These are phyloP conservation scores for Phanerochaete sordida DNA, from an alignment of 768 basidiomycete genomes.

Conservation along the genomic window DNA sequence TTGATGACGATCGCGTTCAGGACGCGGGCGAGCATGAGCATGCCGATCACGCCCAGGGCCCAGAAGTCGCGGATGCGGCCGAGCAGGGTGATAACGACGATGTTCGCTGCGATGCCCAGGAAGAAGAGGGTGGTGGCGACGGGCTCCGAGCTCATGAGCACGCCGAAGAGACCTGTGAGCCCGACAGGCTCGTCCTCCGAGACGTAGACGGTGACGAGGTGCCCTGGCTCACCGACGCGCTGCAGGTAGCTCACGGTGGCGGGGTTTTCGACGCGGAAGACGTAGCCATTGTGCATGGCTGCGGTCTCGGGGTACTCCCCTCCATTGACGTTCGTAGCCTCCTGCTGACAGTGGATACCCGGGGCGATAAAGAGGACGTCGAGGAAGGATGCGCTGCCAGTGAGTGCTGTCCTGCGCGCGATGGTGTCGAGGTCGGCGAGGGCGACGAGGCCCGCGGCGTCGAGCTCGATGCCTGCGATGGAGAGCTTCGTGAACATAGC, in stretches of 20 bases:
- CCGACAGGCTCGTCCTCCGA: background rate
- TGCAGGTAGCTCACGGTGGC: slow-evolving; percentile 10
- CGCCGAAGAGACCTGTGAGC: background rate
- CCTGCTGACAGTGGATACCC: slow-evolving; percentile 10
- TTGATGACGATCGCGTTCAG: slow-evolving; percentile 7
- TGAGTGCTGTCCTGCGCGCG: slow-evolving; percentile 6
- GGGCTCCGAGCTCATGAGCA: background rate
- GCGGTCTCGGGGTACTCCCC: slow-evolving; percentile 1
- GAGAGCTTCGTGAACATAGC: background rate
- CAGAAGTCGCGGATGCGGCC: slow-evolving; percentile 1
- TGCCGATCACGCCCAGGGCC: slow-evolving; percentile 3
- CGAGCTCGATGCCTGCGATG: background rate
- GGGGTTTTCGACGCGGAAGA: slow-evolving; percentile 13
- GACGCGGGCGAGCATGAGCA: slow-evolving; percentile 8
- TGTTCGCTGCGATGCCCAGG: background rate
- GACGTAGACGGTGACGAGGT: slow-evolving; percentile 2
- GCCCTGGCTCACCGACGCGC: slow-evolving; percentile 3
- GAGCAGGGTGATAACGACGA: background rate
- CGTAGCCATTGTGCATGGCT: slow-evolving; percentile 9
- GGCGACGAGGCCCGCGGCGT: slow-evolving; percentile 10
- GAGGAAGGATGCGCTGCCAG: background rate
- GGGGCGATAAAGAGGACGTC: slow-evolving; percentile 10
- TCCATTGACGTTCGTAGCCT: slow-evolving; percentile 3
- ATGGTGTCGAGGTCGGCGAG: slow-evolving; percentile 12
- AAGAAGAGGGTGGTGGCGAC: background rate